Evolutionary conservation across 106 monocot species (phyloP).

Genomic region (Acorus calamus): DNA sequence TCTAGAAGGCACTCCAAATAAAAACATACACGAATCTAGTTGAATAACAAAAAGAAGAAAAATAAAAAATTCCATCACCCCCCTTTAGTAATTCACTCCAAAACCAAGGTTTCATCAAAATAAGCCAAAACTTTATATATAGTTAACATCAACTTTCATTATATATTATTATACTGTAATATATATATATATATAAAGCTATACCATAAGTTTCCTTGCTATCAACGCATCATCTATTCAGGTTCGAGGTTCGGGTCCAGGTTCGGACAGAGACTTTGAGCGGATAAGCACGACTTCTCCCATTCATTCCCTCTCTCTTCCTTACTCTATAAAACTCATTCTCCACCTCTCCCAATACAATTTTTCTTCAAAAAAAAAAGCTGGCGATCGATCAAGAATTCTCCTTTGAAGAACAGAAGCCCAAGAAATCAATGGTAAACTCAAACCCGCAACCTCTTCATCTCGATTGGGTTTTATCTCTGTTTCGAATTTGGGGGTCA

Average conservation of each 20-base stretch:
- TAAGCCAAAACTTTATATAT: too few species aligned
- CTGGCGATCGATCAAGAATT: constrained; percentile 39
- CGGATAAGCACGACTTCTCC: constrained; percentile 39
- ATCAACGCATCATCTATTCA: constrained; percentile 13
- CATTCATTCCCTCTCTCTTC: neutral
- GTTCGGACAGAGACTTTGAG: constrained; percentile 20
- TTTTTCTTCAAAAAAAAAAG: neutral
- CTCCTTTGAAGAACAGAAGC: constrained; percentile 27
- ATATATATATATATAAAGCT: neutral
- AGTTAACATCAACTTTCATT: too few species aligned
- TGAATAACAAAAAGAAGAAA: too few species aligned
- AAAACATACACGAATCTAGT: too few species aligned
- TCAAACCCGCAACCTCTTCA: too few species aligned
- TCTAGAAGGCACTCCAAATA: too few species aligned
- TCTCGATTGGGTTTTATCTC: too few species aligned
- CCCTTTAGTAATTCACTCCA: too few species aligned
- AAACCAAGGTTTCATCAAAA: too few species aligned
- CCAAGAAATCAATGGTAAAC: constrained; percentile 14
- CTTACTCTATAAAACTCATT: neutral
- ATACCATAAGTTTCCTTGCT: constrained; percentile 11
- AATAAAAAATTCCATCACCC: too few species aligned
- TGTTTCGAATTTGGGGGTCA: too few species aligned
- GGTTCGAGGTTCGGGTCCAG: constrained; percentile 18
- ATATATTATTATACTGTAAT: too few species aligned
- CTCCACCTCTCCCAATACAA: neutral